Evolutionary conservation across 192 early-diverging fungal genomes (phyloP).

Genomic region (Entomortierella lignicola): DNA sequence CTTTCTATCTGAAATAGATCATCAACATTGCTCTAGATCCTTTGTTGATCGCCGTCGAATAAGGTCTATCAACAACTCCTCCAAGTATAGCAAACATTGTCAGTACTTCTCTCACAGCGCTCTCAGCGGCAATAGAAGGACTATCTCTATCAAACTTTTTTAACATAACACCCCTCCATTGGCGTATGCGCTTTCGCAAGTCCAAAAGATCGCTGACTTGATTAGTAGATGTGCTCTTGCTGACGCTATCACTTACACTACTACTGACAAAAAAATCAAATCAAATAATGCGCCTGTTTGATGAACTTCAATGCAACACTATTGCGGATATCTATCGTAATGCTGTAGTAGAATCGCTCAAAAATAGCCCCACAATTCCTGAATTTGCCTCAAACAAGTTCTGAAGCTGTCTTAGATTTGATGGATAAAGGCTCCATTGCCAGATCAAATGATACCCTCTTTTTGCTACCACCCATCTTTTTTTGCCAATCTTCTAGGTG

Average conservation of each 20-base stretch:
- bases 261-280: too few relatives aligned
- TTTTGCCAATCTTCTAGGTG: background rate
- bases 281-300: background rate
- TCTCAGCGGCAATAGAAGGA: background rate
- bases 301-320: background rate
- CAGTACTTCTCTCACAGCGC: background rate
- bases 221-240: background rate
- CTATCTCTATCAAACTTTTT: background rate
- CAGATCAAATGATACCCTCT: background rate
- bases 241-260: too few relatives aligned
- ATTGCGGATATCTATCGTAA: constrained; percentile 19
- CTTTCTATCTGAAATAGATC: too few relatives aligned
- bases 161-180: background rate
- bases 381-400: constrained; percentile 1
- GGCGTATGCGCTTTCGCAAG: background rate
- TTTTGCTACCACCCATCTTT: constrained; percentile 17
- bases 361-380: background rate
- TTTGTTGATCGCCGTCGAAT: background rate
- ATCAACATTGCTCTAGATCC: background rate
- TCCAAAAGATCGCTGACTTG: background rate
- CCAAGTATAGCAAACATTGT: background rate
- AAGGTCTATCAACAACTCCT: background rate
- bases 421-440: constrained; percentile 18
- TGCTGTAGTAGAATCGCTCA: background rate
- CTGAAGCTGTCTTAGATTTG: constrained; percentile 6